These are phyloP conservation scores for Cichorium intybus DNA, from an alignment of 140 eudicot species.

Conservation along the genomic window DNA sequence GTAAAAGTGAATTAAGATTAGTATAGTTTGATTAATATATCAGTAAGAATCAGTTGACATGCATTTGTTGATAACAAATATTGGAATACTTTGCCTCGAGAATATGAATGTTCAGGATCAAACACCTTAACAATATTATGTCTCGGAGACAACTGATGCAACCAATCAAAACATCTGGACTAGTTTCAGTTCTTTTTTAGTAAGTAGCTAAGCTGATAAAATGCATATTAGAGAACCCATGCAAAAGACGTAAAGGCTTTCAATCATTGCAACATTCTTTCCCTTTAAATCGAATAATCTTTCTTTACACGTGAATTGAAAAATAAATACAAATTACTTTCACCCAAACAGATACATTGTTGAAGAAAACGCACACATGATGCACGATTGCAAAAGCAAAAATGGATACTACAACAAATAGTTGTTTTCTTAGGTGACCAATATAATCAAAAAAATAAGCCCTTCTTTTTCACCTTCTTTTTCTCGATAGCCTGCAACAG, in stretches of 20 bases:
- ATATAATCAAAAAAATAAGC: constrained; percentile 43
- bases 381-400: constrained; percentile 2
- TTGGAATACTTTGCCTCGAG: too few relatives aligned
- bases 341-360: constrained; percentile 2
- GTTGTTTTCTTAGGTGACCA: background rate
- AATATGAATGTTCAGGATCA: too few relatives aligned
- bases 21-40: too few relatives aligned
- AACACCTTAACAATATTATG: too few relatives aligned
- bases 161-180: too few relatives aligned
- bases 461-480: constrained; percentile 69
- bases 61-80: too few relatives aligned
- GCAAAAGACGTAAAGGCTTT: background rate
- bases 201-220: too few relatives aligned
- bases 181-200: too few relatives aligned
- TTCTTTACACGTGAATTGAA: constrained; percentile 5
- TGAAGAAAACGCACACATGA: constrained; percentile 12
- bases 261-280: background rate
- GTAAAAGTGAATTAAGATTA: too few relatives aligned
- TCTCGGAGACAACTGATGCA: too few relatives aligned
- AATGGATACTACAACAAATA: constrained; percentile 1
- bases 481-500: constrained; percentile 66
- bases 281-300: background rate
- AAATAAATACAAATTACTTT: background rate
- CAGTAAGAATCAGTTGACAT: too few relatives aligned
- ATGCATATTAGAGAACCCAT: too few relatives aligned